phyloP scores from a whole-genome alignment of 208 protist species.

The Acanthamoeba castellanii region DNA sequence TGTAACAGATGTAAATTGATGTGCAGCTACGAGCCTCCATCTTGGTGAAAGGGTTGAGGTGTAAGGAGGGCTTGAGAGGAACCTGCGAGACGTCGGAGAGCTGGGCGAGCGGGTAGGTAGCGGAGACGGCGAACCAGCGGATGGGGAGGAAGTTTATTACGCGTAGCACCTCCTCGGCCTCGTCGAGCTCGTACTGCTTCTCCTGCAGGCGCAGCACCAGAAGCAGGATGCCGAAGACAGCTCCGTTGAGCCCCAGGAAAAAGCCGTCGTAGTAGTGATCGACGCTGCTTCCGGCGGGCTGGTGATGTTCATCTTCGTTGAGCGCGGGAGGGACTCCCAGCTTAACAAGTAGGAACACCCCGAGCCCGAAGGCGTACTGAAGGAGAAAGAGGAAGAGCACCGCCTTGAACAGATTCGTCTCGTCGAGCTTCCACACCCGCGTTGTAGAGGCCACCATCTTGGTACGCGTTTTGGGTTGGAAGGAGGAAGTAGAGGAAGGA shows the following conservation, averaged over 20 bases:
- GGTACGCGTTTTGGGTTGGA: background rate
- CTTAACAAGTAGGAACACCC: background rate
- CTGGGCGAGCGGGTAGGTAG: background rate
- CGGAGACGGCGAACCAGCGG: background rate
- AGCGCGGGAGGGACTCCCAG: no score
- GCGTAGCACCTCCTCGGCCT: background rate
- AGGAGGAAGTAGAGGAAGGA: no score
- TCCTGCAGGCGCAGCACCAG: background rate
- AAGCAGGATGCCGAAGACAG: background rate
- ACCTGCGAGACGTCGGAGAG: background rate
- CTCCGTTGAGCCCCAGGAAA: constrained; percentile 3
- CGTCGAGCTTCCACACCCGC: constrained; percentile 5
- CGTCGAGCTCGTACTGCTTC: constrained; percentile 26
- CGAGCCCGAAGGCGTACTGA: constrained; percentile 6
- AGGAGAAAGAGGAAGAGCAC: background rate
- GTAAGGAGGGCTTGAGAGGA: background rate
- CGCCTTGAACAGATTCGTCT: background rate
- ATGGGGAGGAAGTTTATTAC: constrained; percentile 1
- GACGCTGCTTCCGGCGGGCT: background rate
- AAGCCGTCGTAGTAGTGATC: background rate
- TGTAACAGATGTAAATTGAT: no score
- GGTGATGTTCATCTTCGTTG: background rate
- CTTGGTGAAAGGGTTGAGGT: no score
- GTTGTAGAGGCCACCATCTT: background rate
- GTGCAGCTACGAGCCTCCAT: no score